Percentiles rank a stretch among this genome's conserved stretches.
Conservation (phyloP, 495 filamentous ascomycete genomes). For the Trichoderma orchidacearum region DNA sequence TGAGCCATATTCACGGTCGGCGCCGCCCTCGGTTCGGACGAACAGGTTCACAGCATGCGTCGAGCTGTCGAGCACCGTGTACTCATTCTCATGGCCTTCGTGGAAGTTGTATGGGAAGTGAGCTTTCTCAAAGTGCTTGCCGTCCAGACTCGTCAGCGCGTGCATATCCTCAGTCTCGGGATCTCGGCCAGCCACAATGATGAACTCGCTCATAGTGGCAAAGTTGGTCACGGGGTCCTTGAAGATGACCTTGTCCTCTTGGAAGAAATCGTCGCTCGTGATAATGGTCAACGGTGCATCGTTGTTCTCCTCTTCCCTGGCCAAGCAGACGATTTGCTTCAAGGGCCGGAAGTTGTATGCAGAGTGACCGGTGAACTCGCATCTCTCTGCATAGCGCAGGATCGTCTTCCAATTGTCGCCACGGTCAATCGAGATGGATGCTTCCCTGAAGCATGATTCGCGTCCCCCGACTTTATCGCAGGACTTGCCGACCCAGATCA, state of each 20-base stretch:
- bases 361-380: slow-evolving; percentile 57
- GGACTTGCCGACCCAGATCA: slow-evolving; percentile 74
- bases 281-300: slow-evolving; percentile 51
- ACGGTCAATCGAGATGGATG: slow-evolving; percentile 58
- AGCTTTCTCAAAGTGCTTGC: slow-evolving; percentile 64
- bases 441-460: slow-evolving; percentile 50
- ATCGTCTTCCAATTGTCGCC: slow-evolving; percentile 63
- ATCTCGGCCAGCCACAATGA: slow-evolving; percentile 69
- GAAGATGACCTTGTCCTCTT: slow-evolving; percentile 35
- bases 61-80: slow-evolving; percentile 86
- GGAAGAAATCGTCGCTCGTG: slow-evolving; percentile 62
- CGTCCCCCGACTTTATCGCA: slow-evolving; percentile 35
- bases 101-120: slow-evolving; percentile 73
- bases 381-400: slow-evolving; percentile 50
- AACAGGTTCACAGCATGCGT: slow-evolving; percentile 89
- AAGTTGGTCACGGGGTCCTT: slow-evolving; percentile 66
- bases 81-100: slow-evolving; percentile 59
- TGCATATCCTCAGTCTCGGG: slow-evolving; percentile 52
- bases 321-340: slow-evolving; percentile 70
- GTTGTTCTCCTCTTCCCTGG: slow-evolving; percentile 50
- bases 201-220: slow-evolving; percentile 88
- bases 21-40: slow-evolving; percentile 53
- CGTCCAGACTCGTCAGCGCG: slow-evolving; percentile 73
- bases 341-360: slow-evolving; percentile 38
- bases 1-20: slow-evolving; percentile 57